Evolutionary conservation across 2,329 filamentous ascomycete species (phyloP).

Genomic region (Chaetomium sp.): DNA sequence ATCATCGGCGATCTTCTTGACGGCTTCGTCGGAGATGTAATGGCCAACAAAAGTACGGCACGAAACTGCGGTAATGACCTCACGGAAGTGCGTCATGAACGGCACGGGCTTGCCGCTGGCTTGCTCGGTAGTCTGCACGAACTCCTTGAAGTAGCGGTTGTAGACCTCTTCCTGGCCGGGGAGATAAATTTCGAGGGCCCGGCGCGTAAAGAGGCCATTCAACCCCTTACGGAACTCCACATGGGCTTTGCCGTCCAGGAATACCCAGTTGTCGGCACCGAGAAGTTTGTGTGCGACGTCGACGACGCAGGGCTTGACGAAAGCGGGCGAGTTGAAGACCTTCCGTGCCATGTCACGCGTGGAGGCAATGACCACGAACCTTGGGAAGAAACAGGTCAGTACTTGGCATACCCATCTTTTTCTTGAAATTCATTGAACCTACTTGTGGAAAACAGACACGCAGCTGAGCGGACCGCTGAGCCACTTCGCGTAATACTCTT

Average conservation of each 20-base stretch:
- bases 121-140: conserved; percentile 67
- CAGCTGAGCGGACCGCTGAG: conserved; percentile 84
- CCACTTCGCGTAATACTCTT: conserved; percentile 90
- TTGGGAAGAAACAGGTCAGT: conserved; percentile 29
- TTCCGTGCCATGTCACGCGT: conserved; percentile 93
- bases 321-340: conserved; percentile 88
- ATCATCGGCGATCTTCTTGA: conserved; percentile 93
- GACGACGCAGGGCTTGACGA: conserved; percentile 93
- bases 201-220: conserved; percentile 88
- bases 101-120: conserved; percentile 67
- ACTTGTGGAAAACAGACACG: conserved; percentile 99
- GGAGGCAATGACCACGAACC: conserved; percentile 95
- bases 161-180: conserved; percentile 91
- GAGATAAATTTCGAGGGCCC: conserved; percentile 80
- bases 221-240: conserved; percentile 97
- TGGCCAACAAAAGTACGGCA: conserved; percentile 96
- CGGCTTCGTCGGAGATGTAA: conserved; percentile 83
- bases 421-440: conserved; percentile 30
- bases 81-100: conserved; percentile 89
- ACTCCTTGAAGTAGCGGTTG: conserved; percentile 75
- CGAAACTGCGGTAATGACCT: conserved; percentile 89
- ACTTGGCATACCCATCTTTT: not conserved
- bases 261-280: conserved; percentile 90
- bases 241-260: conserved; percentile 89
- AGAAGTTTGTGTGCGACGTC: conserved; percentile 91